Base-by-base conservation (phyloP, 78 protist genomes). In the Pelomyxa schiedti region DNA sequence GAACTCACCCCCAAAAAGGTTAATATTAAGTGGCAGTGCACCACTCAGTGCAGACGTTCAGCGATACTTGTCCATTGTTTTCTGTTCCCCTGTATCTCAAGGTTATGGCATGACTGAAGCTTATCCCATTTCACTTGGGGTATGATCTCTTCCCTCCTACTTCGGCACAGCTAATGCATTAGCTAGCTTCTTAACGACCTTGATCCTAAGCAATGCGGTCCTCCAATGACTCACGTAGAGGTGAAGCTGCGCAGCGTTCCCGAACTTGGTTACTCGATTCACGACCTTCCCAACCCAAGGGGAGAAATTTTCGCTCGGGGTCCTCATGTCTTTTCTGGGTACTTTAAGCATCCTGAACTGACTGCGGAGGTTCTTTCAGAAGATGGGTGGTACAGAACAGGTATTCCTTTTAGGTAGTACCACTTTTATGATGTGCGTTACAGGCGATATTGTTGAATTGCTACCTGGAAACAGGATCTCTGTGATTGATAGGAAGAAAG, bases 21-120 rank as follows among this genome's bases (percentile, higher is more conserved):
- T 47, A 16, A 47, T 47, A 16, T 16, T 47, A 16, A 47, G 32
- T 16, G 58, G 58, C 32, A 24, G 32, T 16, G 58, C 58, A 16
- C 32, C 58, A 16, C 58, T 47, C 58, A 47, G 16, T 16, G 58
- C 58, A 16, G 58, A 47, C 58, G 58, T 47, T 16, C 58, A 47
- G 32, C 16, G 58, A 16, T 16, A 16, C 32, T 24, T 47, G 58
- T 16, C 16, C 32, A 16, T 47, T 16, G 16, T 47, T 16, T 47
- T 91, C 81, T 35, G 86, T 67, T 87, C 91, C 71, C 79, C 63
- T n/a, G 89, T 92, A 39, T 63, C 84, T 40, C 86, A 94, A 53
- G 97, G 97, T 30, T 96, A 95, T 69, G 99, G 99, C 36, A 66
- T 77, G 82, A 94, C 99, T 38, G 99, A 96, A 86, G 74, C 88